phyloP scores from a whole-genome alignment of 2,329 filamentous ascomycete genomes.

The Bipolaris zeicola region DNA sequence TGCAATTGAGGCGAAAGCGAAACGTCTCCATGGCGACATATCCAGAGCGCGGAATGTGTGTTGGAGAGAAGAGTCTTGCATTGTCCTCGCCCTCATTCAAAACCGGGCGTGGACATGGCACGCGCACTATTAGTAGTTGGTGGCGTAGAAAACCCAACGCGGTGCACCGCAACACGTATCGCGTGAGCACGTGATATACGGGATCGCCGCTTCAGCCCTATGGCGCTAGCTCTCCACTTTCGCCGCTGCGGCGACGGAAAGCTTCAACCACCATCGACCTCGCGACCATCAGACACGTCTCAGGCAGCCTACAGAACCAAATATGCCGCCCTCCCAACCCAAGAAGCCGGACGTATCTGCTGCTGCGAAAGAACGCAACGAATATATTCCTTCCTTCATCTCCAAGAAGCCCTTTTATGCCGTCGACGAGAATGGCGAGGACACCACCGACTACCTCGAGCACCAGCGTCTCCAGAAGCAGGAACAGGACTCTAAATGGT shows the following conservation, averaged over 20 bases:
- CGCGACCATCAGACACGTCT: conserved; percentile 1
- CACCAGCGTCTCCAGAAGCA: conserved; percentile 85
- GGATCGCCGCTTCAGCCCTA: conserved; percentile 37
- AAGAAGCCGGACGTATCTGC: conserved; percentile 59
- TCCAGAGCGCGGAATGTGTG: not conserved
- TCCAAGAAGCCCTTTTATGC: conserved; percentile 98
- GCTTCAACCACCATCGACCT: conserved; percentile 7
- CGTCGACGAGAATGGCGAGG: conserved; percentile 70
- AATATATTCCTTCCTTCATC: conserved; percentile 98
- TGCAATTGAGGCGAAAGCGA: conserved; percentile 89
- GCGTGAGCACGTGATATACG: conserved; percentile 31
- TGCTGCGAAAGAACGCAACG: conserved; percentile 83
- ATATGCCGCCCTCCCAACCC: conserved; percentile 55
- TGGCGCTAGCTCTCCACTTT: conserved; percentile 30
- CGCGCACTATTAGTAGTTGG: not conserved
- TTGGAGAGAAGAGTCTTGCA: conserved; percentile 8
- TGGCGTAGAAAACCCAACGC: conserved; percentile 12
- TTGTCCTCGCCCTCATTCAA: conserved; percentile 19
- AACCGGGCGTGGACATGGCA: conserved; percentile 2
- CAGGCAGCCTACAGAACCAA: conserved; percentile 14
- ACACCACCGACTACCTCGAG: conserved; percentile 83
- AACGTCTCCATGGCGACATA: conserved; percentile 70
- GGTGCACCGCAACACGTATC: conserved; percentile 18
- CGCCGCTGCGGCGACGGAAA: conserved; percentile 20
- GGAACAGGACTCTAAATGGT: conserved; percentile 81